A percentile compares a stretch with the other conserved stretches of the same genome.
These are phyloP conservation scores for Penicillium digitatum DNA, from an alignment of 2,329 filamentous ascomycete species.

Conservation along the genomic window DNA sequence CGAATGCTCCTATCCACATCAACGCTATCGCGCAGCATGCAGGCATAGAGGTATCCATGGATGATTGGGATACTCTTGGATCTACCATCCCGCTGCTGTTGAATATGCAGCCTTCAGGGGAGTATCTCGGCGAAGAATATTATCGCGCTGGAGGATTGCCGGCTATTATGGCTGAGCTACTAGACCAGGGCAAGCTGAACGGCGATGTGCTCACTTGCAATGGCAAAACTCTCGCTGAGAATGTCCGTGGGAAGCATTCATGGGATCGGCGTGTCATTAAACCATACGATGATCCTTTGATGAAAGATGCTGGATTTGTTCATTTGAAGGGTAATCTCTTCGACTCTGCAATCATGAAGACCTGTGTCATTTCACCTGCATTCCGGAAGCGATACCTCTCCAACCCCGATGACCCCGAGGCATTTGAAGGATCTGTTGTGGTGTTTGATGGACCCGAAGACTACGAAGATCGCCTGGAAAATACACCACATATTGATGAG, in stretches of 20 bases:
- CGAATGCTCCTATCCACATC: conserved; percentile 56
- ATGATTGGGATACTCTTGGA: conserved; percentile 54
- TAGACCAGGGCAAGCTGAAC: conserved; percentile 49
- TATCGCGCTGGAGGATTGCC: conserved; percentile 53
- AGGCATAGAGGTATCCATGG: conserved; percentile 48
- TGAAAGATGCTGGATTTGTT: conserved; percentile 50
- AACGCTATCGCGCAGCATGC: conserved; percentile 54
- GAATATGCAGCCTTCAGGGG: conserved; percentile 54
- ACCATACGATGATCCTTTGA: conserved; percentile 46
- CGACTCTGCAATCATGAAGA: conserved; percentile 54
- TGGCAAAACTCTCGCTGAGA: conserved; percentile 20
- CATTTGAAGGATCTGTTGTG: conserved; percentile 47
- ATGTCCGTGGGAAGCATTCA: conserved; percentile 35
- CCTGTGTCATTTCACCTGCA: conserved; percentile 47
- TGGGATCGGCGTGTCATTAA: conserved; percentile 51
- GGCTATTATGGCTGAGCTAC: conserved; percentile 52
- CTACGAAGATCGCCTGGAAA: conserved; percentile 45
- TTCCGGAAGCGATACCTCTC: conserved; percentile 47
- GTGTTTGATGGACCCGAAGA: conserved; percentile 53
- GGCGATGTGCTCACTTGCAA: conserved; percentile 33
- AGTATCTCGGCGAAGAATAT: conserved; percentile 53
- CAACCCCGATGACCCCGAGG: conserved; percentile 46
- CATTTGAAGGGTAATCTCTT: conserved; percentile 50
- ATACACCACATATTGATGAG: conserved; percentile 38
- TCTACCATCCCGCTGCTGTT: conserved; percentile 51